Percentiles rank a stretch among this genome's conserved stretches.
phyloP scores from a whole-genome alignment of 305 asterid genomes.

The Solanum aculeatissimum region DNA sequence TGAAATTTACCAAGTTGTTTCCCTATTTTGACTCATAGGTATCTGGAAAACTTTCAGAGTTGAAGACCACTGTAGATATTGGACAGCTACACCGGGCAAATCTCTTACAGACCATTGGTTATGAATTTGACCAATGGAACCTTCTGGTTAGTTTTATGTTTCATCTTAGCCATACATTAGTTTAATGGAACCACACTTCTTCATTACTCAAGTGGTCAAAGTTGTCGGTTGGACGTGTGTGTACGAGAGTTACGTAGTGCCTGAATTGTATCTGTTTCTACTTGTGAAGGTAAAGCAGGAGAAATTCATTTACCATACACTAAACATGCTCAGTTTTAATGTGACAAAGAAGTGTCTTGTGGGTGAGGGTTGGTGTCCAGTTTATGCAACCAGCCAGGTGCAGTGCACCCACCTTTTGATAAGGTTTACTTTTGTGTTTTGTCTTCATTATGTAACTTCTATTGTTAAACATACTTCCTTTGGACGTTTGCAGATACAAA shows the following conservation, averaged over 20 bases:
- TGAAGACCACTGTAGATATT: conserved; percentile 42
- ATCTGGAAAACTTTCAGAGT: conserved; percentile 46
- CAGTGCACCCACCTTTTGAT: neutral
- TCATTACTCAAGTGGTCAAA: neutral
- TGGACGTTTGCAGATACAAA: conserved; percentile 29
- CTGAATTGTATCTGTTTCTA: conserved; percentile 1
- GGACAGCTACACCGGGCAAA: conserved; percentile 34
- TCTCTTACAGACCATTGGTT: conserved; percentile 34
- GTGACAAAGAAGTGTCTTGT: conserved; percentile 57
- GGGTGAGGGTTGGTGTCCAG: conserved; percentile 67
- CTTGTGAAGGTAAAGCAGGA: conserved; percentile 43
- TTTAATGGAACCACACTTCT: neutral
- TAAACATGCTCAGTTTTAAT: conserved; percentile 51
- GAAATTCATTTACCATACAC: conserved; percentile 34
- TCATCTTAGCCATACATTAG: neutral
- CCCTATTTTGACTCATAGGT: conserved; percentile 21
- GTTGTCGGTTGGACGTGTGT: neutral
- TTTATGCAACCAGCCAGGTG: conserved; percentile 45
- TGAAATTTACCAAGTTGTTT: neutral
- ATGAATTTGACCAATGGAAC: conserved; percentile 48
- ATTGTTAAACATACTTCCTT: neutral
- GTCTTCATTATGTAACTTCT: neutral
- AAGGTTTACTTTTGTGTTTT: neutral
- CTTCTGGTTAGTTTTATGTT: conserved; percentile 27
- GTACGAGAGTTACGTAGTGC: neutral